These are phyloP conservation scores for Coriolopsis trogii DNA, from an alignment of 1,284 basidiomycete genomes.

Conservation along the genomic window DNA sequence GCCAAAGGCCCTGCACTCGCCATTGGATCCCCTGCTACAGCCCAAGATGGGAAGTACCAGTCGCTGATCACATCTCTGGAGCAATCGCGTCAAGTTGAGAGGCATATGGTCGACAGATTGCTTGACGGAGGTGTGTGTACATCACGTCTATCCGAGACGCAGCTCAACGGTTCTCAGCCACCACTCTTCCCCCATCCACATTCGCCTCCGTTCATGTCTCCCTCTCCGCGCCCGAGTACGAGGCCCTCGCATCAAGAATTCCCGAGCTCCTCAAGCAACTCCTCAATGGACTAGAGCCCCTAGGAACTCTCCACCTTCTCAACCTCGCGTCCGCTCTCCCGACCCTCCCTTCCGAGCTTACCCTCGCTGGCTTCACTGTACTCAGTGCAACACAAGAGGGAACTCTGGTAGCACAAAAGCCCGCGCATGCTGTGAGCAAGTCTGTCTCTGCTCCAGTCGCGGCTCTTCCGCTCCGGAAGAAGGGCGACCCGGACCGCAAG, in stretches of 20 bases:
- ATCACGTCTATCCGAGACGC: conserved; percentile 4
- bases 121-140: conserved; percentile 66
- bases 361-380: conserved; percentile 62
- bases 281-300: conserved; percentile 55
- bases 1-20: conserved; percentile 54
- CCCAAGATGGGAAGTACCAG: conserved; percentile 77
- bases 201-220: conserved; percentile 70
- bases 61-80: conserved; percentile 62
- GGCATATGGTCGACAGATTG: conserved; percentile 75
- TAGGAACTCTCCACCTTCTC: conserved; percentile 69
- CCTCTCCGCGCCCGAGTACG: conserved; percentile 64
- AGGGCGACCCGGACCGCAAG: conserved; percentile 56
- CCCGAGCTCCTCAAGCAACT: conserved; percentile 61
- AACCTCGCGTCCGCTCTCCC: conserved; percentile 49
- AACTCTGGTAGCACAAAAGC: conserved; percentile 68
- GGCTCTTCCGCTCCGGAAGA: conserved; percentile 51
- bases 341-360: conserved; percentile 57
- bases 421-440: conserved; percentile 43
- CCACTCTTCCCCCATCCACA: conserved; percentile 52
- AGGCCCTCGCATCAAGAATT: conserved; percentile 53
- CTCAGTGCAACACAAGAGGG: conserved; percentile 43
- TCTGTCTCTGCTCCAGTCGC: conserved; percentile 35
- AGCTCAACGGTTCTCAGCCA: conserved; percentile 46
- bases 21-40: conserved; percentile 74
- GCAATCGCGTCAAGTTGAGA: conserved; percentile 57